Evolutionary conservation across 2,329 filamentous ascomycete species (phyloP), one percentile per base, ranked within the genome.

Genomic region (Cordyceps militaris): DNA sequence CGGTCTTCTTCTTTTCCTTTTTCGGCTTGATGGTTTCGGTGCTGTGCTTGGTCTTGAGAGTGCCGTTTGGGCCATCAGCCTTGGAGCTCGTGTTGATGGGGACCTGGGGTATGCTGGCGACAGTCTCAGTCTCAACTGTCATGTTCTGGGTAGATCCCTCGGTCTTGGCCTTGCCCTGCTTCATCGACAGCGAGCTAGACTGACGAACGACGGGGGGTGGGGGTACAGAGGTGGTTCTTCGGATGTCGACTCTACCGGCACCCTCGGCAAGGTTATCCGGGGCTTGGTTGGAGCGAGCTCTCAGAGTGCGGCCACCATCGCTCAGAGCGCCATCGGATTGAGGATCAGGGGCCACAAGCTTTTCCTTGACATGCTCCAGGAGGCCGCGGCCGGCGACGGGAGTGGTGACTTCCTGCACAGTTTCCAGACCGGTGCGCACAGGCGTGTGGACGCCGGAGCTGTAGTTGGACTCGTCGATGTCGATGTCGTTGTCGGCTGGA

Each of bases 121-220:
- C 94, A 0, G 92, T 96, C 72, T 99, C 94, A 0, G 94, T 97
- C 75, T 99, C 94, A 14, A 97, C 93, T 10, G 91, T 97, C 91
- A 99, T 97, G 66, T 90, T 94, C 67, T 88, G 85, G 58, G 86
- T 81, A 36, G 89, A 87, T n/a, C 85, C 86, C 68, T 96, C 89
- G 28, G 83, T 76, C 69, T 92, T 90, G 34, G 82, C 79, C 67
- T 91, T 89, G 57, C 78, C 74, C 57, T 89, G 80, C 51, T 85
- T 84, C 61, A 80, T 71, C 64, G 73, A 69, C 24, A 56, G 43
- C 23, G 54, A 49, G 60, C 81, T 85, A 9, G 89, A 90, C 60
- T 88, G 89, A 76, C 71, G 84, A 66, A 67, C 86, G 68, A 72
- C 85, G 70, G 76, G 75, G 61, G 70, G 76, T 2, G 85, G 78